These are phyloP conservation scores for Fraxinus velutina DNA, from an alignment of 305 asterid genomes.

Conservation along the genomic window DNA sequence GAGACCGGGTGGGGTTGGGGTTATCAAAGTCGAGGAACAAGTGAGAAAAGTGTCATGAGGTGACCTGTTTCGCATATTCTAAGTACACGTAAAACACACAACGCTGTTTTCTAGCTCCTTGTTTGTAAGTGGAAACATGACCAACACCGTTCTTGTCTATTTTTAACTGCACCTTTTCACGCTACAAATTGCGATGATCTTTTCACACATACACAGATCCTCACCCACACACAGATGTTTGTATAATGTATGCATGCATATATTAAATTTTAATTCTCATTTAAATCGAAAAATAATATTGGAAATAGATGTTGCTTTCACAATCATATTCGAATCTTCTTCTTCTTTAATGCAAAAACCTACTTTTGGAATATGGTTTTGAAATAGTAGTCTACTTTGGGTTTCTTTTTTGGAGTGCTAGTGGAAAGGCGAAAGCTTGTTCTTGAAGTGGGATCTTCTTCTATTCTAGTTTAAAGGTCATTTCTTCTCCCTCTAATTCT, in stretches of 20 bases:
- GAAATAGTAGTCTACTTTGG: slow-evolving; percentile 3
- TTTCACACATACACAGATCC: background rate
- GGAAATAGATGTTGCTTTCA: slow-evolving; percentile 33
- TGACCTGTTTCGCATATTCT: slow-evolving; percentile 57
- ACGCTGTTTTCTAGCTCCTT: slow-evolving; percentile 20
- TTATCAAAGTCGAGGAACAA: slow-evolving; percentile 27
- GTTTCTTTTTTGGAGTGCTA: background rate
- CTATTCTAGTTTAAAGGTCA: slow-evolving; percentile 26
- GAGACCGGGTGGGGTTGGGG: background rate
- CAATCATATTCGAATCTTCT: slow-evolving; percentile 45
- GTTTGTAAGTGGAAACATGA: slow-evolving; percentile 33
- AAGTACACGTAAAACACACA: slow-evolving; percentile 14
- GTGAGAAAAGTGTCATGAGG: slow-evolving; percentile 37
- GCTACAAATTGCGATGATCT: slow-evolving; percentile 18
- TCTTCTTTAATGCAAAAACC: slow-evolving; percentile 23
- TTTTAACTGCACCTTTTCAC: slow-evolving; percentile 3
- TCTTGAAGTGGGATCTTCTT: slow-evolving; percentile 16
- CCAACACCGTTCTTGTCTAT: background rate
- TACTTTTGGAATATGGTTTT: slow-evolving; percentile 26
- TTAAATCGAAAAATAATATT: slow-evolving; percentile 27
- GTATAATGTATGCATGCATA: slow-evolving; percentile 21
- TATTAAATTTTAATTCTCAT: background rate
- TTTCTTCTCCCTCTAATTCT: slow-evolving; percentile 9
- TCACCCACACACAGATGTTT: background rate
- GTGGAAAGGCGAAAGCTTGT: slow-evolving; percentile 5